Evolutionary conservation across 768 basidiomycete genomes (phyloP), one percentile per base, ranked within the genome.

Genomic region (Lanmaoa rubissima): DNA sequence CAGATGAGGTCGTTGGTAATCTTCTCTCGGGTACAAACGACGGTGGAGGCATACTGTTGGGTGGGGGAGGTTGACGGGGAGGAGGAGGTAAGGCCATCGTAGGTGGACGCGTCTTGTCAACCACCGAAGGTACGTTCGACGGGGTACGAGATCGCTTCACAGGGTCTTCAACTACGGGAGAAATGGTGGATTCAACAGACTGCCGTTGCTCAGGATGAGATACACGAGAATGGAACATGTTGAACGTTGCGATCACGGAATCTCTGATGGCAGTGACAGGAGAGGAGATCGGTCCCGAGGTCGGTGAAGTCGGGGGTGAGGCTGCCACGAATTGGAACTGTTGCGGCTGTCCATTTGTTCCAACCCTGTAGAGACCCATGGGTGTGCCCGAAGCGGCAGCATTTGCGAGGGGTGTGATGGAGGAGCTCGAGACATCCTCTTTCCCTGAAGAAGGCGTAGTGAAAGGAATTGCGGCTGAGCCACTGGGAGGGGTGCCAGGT

Each of bases 21-120:
- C 81, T 82, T 66, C 81, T 79, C 21, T 91, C 89, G 26, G 92
- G 90, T 61, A 93, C 83, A 67, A 87, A 88, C 14, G 79, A 64
- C 1, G 92, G 91, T 12, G 92, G 92, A 16, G 77, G 83, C 90
- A 91, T 89, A 54, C 73, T 86, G 61, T 65, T 76, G 3, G 81
- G 78, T 6, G 91, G 90, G 10, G 90, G 90, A 0, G 91, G 89
- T 50, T 81, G 76, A 54, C 82, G 83, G 7, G 88, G 87, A 4
- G 91, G 91, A 1, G 92, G 91, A 0, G 91, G 91, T 3, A 94
- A 74, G 31, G 83, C 75, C 88, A 93, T 91, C 72, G 85, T 92
- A 0, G 93, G 92, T 45, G 93, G 94, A 51, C 83, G 84, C 17
- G 88, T 82, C 75, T 88, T 93, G 75, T 91, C 89, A 31, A 86